Conservation (phyloP, 257 asterid genomes). For the Cinchona pubescens region DNA sequence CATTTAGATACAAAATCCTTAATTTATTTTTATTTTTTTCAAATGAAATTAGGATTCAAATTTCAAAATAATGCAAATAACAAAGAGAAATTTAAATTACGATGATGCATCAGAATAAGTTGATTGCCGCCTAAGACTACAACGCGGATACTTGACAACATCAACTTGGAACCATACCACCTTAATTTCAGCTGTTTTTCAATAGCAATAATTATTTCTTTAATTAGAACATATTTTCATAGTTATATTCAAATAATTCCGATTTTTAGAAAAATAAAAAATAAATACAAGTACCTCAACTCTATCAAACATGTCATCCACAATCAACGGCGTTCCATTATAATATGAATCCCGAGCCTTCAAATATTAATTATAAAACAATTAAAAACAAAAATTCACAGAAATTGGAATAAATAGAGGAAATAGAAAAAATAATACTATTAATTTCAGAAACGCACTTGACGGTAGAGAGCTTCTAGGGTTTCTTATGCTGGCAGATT, state of each 20-base stretch:
- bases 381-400: constrained; percentile 2
- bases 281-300: constrained; percentile 56
- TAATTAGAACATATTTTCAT: constrained; percentile 13
- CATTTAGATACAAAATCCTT: too few relatives aligned
- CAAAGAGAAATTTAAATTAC: constrained; percentile 37
- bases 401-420: neutral
- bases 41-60: neutral
- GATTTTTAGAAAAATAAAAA: neutral
- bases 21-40: too few relatives aligned
- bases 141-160: constrained; percentile 91
- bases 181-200: constrained; percentile 69
- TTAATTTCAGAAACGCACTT: constrained; percentile 36
- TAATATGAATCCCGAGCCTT: constrained; percentile 93
- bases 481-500: constrained; percentile 87
- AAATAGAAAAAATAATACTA: neutral
- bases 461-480: constrained; percentile 90
- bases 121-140: constrained; percentile 83
- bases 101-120: constrained; percentile 98
- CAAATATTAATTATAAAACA: constrained; percentile 4
- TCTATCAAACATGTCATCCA: constrained; percentile 96
- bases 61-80: neutral
- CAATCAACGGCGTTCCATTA: constrained; percentile 81
- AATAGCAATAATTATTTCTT: neutral
- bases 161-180: constrained; percentile 80
- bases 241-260: constrained; percentile 9